Percentiles rank a stretch among this genome's conserved stretches.
Conservation (phyloP, 257 asterid species). For the Thymus quinquecostatus region DNA sequence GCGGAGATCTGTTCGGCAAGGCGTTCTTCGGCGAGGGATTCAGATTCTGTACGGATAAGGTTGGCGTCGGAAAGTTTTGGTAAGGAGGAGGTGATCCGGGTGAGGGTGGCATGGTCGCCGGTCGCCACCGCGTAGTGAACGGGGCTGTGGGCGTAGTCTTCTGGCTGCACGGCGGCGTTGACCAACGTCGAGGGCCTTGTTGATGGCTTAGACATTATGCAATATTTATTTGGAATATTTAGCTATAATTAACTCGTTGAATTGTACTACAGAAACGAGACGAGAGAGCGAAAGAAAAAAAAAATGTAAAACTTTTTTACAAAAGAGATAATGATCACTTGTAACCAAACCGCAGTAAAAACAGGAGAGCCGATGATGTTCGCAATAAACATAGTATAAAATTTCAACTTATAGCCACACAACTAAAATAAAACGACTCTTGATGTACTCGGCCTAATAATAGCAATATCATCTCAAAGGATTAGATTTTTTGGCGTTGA, state of each 20-base stretch:
- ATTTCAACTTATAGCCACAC: too few species aligned
- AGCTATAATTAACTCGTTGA: too few species aligned
- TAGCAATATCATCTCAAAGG: too few species aligned
- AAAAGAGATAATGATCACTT: not conserved
- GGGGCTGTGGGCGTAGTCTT: conserved; percentile 69
- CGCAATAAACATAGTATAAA: not conserved
- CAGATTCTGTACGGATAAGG: conserved; percentile 54
- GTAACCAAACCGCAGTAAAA: not conserved
- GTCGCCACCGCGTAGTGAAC: conserved; percentile 78
- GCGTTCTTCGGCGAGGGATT: conserved; percentile 60
- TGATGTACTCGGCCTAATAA: too few species aligned
- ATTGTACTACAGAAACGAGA: not conserved
- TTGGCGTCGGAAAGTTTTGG: conserved; percentile 58
- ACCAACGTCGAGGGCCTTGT: conserved; percentile 40
- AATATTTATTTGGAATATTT: too few species aligned
- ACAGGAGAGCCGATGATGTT: not conserved
- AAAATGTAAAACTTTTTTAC: not conserved
- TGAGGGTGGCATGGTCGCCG: conserved; percentile 62
- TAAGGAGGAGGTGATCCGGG: conserved; percentile 48
- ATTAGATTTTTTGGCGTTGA: too few species aligned
- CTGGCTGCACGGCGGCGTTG: conserved; percentile 52
- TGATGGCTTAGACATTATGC: conserved; percentile 40
- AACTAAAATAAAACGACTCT: too few species aligned
- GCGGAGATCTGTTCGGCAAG: conserved; percentile 60
- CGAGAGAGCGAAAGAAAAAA: not conserved